Base-by-base conservation (phyloP, 2,329 filamentous ascomycete species). In the Pseudopithomyces chartarum region DNA sequence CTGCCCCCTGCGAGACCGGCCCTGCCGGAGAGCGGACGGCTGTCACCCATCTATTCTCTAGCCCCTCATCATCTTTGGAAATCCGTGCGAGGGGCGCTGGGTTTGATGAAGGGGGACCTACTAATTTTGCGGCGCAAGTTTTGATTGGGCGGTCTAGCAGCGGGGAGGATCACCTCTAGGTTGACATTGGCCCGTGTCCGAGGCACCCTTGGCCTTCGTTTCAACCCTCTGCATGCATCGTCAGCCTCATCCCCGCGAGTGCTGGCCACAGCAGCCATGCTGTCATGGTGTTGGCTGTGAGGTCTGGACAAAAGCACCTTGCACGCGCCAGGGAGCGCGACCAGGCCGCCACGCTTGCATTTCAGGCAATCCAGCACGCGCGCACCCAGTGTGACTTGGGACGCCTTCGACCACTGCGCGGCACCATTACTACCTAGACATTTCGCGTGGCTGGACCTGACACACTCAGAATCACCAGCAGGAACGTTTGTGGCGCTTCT, bases 101-200 rank as follows among this genome's bases (percentile, higher is more conserved):
- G 55, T 54, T 54, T 54, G 51, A 58, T 58, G 51, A 48, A 51
- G 51, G 46, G 45, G 46, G 46, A 39, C 17, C n/a, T 52, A 38
- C 39, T 47, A 33, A 47, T 40, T 29, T 50, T 13, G 34, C 34
- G 22, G 19, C 20, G 47, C 20, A 17, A 2, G 45, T n/a, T 26
- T 47, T 54, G 40, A 54, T 58, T 57, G 39, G 51, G 11, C 7
- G 19, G 13, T 17, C 22, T 11, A 29, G n/a, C 32, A 26, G 36
- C 38, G 44, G 44, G 12, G 40, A 52, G 47, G 54, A 55, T 60
- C 46, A 40, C 34, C 36, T 39, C 50, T 15, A 42, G 57, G 57
- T 50, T 48, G 29, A 19, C 46, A 43, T 19, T n/a, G n/a, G 36
- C 34, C 22, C 39, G 48, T 34, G 44, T 45, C n/a, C 3, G 36